Evolutionary conservation across 371 early-diverging fungal species (phyloP).

Genomic region (Batrachochytrium dendrobatidis): DNA sequence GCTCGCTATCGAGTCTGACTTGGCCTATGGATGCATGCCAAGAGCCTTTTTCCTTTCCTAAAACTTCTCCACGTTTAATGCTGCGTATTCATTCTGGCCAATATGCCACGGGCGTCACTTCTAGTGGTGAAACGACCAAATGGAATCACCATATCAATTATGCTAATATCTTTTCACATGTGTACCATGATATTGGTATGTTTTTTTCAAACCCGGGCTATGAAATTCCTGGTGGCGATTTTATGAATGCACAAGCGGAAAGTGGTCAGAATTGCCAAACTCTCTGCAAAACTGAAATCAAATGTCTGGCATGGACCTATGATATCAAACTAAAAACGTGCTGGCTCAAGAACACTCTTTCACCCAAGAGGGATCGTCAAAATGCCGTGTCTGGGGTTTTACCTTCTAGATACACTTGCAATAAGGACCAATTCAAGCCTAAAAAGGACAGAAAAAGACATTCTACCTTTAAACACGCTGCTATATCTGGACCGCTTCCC

Average conservation of each 20-base stretch:
- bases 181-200: constrained; percentile 2
- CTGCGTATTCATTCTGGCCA: not conserved
- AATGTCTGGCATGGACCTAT: not conserved
- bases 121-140: constrained; percentile 1
- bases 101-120: not conserved
- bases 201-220: not conserved
- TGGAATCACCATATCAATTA: not conserved
- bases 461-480: no score
- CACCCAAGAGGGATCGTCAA: not conserved
- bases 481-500: no score
- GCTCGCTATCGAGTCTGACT: not conserved
- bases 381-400: not conserved
- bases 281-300: not conserved
- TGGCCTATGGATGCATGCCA: not conserved
- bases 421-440: no score
- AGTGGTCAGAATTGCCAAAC: not conserved
- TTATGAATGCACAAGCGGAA: not conserved
- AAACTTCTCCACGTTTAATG: not conserved
- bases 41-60: not conserved
- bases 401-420: not conserved
- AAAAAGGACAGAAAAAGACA: no score
- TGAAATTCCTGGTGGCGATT: not conserved
- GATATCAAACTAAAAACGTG: not conserved
- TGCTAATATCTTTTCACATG: not conserved
- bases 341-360: not conserved